Evolutionary conservation across 352 stramenopile genomes (phyloP), one percentile per base, ranked within the genome.

Genomic region (Plasmopara viticola): DNA sequence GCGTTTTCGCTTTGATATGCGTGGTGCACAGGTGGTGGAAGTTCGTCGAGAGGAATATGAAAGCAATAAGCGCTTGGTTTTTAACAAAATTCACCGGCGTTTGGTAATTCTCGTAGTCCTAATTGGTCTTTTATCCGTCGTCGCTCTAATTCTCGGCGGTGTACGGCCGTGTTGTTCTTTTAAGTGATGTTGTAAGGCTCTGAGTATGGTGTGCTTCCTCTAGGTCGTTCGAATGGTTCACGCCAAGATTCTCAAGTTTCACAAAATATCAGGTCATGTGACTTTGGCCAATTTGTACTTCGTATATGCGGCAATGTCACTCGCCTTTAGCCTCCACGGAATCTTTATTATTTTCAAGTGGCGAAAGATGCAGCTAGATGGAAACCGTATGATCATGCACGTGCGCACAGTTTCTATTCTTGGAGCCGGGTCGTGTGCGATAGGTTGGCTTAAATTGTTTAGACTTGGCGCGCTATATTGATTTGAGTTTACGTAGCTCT

Each of bases 271-370:
- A 1, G 42, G 71, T 0, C 47, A 62, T 3, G 56, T 89, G 40
- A 56, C 61, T 5, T 58, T 89, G 15, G 56, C 55, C 6, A 69
- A 86, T 48, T 54, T 92, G 44, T 92, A 88, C 52, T 88, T 86
- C 38, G 55, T 87, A 18, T 85, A 90, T 43, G 73, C 65, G 9
- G 62, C 51, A 20, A 53, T 63, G 2, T 72, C 72, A 0, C 14
- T 82, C 30, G 20, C 75, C 0, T 85, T 85, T 43, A 77, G 71
- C 43, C 53, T 87, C 28, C 60, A 90, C 42, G 82, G 74, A 13
- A 84, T 88, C 33, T 86, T 90, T 51, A 62, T 91, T 33, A 72
- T 88, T 34, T 57, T 64, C 42, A 77, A 75, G 25, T 89, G 78
- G 81, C 28, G 46, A 13, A 70, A 66, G 17, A 53, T 88, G 41